Percentiles rank a stretch among this genome's conserved stretches.
Evolutionary conservation across 1,139 yeast genomes (phyloP).

Genomic region (Yamadazyma taylorii): DNA sequence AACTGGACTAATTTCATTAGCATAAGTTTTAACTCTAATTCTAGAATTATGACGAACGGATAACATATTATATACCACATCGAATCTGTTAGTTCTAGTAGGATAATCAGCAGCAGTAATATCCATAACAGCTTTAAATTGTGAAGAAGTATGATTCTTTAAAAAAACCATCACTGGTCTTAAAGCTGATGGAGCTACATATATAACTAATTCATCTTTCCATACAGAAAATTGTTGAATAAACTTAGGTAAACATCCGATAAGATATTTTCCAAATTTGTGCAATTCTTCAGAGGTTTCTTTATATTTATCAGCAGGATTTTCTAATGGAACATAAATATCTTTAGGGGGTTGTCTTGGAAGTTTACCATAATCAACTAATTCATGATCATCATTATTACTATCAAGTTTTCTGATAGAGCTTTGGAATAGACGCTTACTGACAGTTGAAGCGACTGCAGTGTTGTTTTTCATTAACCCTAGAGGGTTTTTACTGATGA

Average conservation of each 20-base stretch:
- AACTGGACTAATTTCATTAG: constrained; percentile 78
- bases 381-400: constrained; percentile 21
- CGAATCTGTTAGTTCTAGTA: constrained; percentile 79
- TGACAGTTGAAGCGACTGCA: too few species aligned
- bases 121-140: constrained; percentile 77
- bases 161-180: constrained; percentile 69
- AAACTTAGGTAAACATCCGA: constrained; percentile 78
- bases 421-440: background rate
- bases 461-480: too few species aligned
- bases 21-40: constrained; percentile 86
- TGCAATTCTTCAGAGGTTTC: constrained; percentile 74
- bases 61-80: constrained; percentile 79
- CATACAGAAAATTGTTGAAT: constrained; percentile 85
- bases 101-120: constrained; percentile 90
- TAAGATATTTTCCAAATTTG: constrained; percentile 78
- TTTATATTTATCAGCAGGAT: constrained; percentile 76
- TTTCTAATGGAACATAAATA: constrained; percentile 58
- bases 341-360: constrained; percentile 41
- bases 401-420: background rate
- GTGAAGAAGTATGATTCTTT: constrained; percentile 77
- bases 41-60: constrained; percentile 84
- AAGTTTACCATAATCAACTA: constrained; percentile 36
- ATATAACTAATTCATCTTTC: constrained; percentile 84
- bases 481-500: too few species aligned
- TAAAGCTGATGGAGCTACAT: constrained; percentile 74